Evolutionary conservation across 2,329 filamentous ascomycete species (phyloP), one percentile per base, ranked within the genome.

Genomic region (Pseudonectria buxi): DNA sequence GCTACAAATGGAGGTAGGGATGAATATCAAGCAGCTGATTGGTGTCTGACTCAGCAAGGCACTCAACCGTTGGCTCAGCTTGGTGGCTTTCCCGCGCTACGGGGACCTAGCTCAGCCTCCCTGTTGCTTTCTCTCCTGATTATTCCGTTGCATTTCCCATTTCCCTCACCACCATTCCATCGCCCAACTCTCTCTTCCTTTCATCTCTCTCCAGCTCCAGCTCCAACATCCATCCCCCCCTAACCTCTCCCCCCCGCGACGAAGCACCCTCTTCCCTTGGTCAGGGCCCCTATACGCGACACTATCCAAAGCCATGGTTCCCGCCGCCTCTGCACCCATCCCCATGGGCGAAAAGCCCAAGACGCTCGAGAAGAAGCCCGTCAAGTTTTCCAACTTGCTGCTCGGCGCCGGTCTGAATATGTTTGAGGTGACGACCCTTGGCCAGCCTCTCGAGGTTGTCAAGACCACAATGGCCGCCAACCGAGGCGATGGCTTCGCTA

Each of bases 401-500:
- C 79, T 95, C 56, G 89, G 89, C 59, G 86, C 86, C 61, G 86
- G 88, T 54, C 78, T 95, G 69, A 95, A 95, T 76, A 72, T 95
- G 78, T 95, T 95, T 65, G 89, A 95, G 80, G 73, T 83, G 60
- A 77, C 72, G 47, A 74, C 73, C 40, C 64, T 74, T 48, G 69
- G 70, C 50, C 74, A 94, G 78, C 92, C 92, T 51, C 77, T 98
- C 65, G 92, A 98, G 76, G 92, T 98, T 68, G 78, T 86, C 74
- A 98, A 98, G 85, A 98, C 92, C 59, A 96, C 92, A 66, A 96
- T 98, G 87, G 92, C 92, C 58, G 92, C 92, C 53, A 92, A 98
- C 71, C 83, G 92, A 67, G 76, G 78, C 56, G 90, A 96, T 65
- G 81, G 79, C 66, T 92, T 98, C 69, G 72, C 72, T 48, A 74